These are phyloP conservation scores for Krasilnikovozyma curviuscula DNA, from an alignment of 768 basidiomycete species.

Conservation along the genomic window DNA sequence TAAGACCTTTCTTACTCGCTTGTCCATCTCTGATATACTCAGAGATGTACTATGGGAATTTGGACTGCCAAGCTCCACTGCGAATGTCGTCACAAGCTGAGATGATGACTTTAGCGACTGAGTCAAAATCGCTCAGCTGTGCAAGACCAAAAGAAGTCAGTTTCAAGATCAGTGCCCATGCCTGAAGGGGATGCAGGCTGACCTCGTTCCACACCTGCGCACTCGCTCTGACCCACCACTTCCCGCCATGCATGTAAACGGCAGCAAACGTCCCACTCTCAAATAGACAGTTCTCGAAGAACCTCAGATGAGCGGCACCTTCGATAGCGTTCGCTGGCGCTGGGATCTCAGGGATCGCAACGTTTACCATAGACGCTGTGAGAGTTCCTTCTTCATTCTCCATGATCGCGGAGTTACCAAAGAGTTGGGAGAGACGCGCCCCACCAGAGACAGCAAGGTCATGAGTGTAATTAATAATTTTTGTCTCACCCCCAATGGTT, in stretches of 20 bases:
- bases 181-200: too few species aligned
- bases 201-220: constrained; percentile 10
- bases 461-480: constrained; percentile 4
- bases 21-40: too few species aligned
- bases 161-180: too few species aligned
- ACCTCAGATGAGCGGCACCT: neutral
- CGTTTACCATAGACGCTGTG: constrained; percentile 1
- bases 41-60: too few species aligned
- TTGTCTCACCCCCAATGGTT: constrained; percentile 4
- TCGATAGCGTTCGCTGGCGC: neutral
- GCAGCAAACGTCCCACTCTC: neutral
- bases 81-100: neutral
- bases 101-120: neutral
- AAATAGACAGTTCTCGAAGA: constrained; percentile 1
- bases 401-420: neutral
- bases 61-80: constrained; percentile 5
- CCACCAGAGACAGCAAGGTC: constrained; percentile 5
- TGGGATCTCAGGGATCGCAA: neutral
- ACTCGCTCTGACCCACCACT: constrained; percentile 4
- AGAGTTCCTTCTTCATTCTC: constrained; percentile 3
- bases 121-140: constrained; percentile 7
- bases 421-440: neutral
- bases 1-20: too few species aligned
- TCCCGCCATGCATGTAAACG: neutral
- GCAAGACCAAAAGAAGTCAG: too few species aligned